Conservation (phyloP, 768 basidiomycete genomes). For the Mycena kentingensis region DNA sequence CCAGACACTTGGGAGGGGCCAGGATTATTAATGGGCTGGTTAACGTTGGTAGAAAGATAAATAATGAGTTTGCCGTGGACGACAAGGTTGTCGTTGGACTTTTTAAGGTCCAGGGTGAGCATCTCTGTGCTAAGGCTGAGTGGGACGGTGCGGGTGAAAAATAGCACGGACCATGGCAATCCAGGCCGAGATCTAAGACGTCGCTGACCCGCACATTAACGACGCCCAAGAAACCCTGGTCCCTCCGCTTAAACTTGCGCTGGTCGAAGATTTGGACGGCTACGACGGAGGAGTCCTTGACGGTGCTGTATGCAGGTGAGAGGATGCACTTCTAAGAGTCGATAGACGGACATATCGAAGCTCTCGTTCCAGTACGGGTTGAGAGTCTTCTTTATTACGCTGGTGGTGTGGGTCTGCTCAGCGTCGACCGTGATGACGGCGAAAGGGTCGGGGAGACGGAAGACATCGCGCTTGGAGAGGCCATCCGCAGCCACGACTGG, state of each 20-base stretch:
- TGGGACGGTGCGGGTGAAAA: conserved; percentile 1
- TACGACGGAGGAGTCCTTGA: conserved; percentile 97
- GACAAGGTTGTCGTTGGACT: conserved; percentile 97
- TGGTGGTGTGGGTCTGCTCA: conserved; percentile 95
- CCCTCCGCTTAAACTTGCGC: conserved; percentile 96
- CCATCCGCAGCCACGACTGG: conserved; percentile 95
- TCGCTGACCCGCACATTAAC: conserved; percentile 93
- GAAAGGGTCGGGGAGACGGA: conserved; percentile 95
- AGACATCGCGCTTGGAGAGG: conserved; percentile 91
- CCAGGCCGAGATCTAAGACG: conserved; percentile 87
- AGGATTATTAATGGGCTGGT: conserved; percentile 80
- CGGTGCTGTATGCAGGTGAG: conserved; percentile 56
- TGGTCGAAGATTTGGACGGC: conserved; percentile 99
- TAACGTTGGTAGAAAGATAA: conserved; percentile 91
- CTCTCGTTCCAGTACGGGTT: conserved; percentile 98
- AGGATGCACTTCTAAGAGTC: neutral
- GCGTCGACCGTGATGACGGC: conserved; percentile 98
- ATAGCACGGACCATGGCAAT: conserved; percentile 77
- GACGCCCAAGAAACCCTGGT: conserved; percentile 97
- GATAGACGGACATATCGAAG: conserved; percentile 83
- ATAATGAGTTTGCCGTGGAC: conserved; percentile 98
- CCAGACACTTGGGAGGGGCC: conserved; percentile 73
- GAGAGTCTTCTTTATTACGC: conserved; percentile 93
- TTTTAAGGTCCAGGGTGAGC: conserved; percentile 94
- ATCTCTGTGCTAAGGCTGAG: conserved; percentile 63